Evolutionary conservation across 352 stramenopile species (phyloP), one percentile per base, ranked within the genome.

Genomic region (Phytopythium ostracodes): DNA sequence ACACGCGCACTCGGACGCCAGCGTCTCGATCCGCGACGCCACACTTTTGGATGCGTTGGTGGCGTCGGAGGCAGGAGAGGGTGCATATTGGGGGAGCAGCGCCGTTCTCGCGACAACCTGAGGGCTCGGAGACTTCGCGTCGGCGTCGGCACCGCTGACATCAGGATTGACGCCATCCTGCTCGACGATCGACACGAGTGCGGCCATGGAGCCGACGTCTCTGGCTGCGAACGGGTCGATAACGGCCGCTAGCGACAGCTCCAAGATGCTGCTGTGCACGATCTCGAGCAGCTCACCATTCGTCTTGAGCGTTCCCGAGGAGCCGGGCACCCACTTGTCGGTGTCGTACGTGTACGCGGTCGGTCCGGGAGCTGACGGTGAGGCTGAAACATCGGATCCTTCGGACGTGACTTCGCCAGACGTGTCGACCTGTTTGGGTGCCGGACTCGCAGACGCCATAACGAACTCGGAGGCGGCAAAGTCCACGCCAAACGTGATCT

Each of bases 261-360:
- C 76, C 22, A 73, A 70, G 4, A 89, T 62, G 44, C 54, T 81
- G 56, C 67, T 79, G 22, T 70, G 75, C 18, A 89, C 59, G 49
- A 88, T 76, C 25, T 87, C 76, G 20, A 88, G 51, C 61, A 91
- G 62, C 40, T 91, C 84, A 22, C 87, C 78, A 33, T 80, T 90
- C 60, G 47, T 81, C 52, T 89, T 81, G 33, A 88, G 40, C 9
- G 63, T 54, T 0, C 74, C 79, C 33, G 56, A 73, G 2, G 77
- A 87, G 0, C 75, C 79, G 5, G 71, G 43, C 18, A 87, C 65
- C 84, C 84, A 91, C 51, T 81, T 75, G 60, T 89, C 79, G 14
- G 72, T 86, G 60, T 92, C 88, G 71, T 92, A 92, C 24, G 70
- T 79, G 51, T 69, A 77, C 20, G 40, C 56, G 9, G 35, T 24